Evolutionary conservation across 2,329 filamentous ascomycete genomes (phyloP), one percentile per base, ranked within the genome.

Genomic region (Fusarium buharicum): DNA sequence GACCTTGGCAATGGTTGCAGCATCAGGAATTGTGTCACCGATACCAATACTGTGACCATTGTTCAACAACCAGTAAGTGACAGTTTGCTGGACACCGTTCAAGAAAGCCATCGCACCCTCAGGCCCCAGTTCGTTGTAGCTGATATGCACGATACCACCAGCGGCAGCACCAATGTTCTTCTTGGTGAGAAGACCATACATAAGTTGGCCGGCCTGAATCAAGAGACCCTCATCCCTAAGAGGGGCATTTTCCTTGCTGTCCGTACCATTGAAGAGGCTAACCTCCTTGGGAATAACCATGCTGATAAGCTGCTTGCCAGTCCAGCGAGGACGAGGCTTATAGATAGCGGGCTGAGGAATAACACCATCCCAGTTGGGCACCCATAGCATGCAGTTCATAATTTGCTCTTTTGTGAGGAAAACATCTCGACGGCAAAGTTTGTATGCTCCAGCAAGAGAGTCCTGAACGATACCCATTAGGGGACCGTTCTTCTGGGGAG

Each of bases 391-490:
- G 68, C 96, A 85, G 76, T 97, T 96, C 93, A 97, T 98, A 64
- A 99, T 90, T 74, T 93, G 84, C 68, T 97, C 90, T 75, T 94
- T 93, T 54, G 87, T 90, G 56, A 99, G 79, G 79, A 99, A 97
- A 27, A 92, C 88, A 75, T 99, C 95, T 74, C 93, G 89, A 69
- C 93, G 90, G 71, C 91, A 97, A 68, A 99, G 88, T 81, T 99
- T 99, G 86, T 97, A 99, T 38, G 93, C 90, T 78, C 96, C 95
- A 67, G 93, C 95, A 56, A 99, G 84, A 20, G 94, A 97, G 77
- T 99, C 95, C 76, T 99, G 95, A 18, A 99, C 95, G 68, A 99
- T 98, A 87, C 96, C 96, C 96, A 99, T 99, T 53, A 99, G 84
- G 41, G 95, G 96, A 54, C 92, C 91, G 78, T 99, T 99, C 73